These are phyloP conservation scores for Cercospora berteroae DNA, from an alignment of 2,329 filamentous ascomycete species.

Conservation along the genomic window DNA sequence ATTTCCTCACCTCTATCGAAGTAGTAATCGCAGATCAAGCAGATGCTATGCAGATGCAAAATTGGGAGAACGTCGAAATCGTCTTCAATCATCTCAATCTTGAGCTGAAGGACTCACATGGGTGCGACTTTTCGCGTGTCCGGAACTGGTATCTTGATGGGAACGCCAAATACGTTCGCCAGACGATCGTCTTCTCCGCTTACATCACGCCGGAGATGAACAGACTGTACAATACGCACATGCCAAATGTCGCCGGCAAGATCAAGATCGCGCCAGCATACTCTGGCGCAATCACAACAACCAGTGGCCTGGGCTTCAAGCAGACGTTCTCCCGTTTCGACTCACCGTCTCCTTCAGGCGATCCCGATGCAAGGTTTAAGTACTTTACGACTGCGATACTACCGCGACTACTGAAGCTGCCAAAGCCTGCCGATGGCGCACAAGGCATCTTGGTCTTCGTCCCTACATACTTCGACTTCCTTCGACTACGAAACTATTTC, in stretches of 20 bases:
- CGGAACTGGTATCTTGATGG: slow-evolving; percentile 91
- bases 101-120: slow-evolving; percentile 77
- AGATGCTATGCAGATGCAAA: slow-evolving; percentile 93
- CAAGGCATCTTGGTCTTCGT: slow-evolving; percentile 81
- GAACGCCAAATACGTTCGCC: slow-evolving; percentile 74
- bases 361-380: slow-evolving; percentile 85
- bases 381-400: slow-evolving; percentile 84
- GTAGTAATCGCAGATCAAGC: slow-evolving; percentile 86
- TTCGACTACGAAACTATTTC: slow-evolving; percentile 89
- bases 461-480: slow-evolving; percentile 91
- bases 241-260: slow-evolving; percentile 79
- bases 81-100: slow-evolving; percentile 89
- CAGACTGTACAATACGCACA: slow-evolving; percentile 70
- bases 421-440: slow-evolving; percentile 55
- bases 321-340: slow-evolving; percentile 92
- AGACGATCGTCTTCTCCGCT: slow-evolving; percentile 76
- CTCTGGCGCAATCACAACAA: slow-evolving; percentile 60
- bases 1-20: slow-evolving; percentile 93
- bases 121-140: slow-evolving; percentile 89
- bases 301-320: slow-evolving; percentile 61
- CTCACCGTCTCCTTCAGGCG: slow-evolving; percentile 64
- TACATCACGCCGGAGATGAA: slow-evolving; percentile 89
- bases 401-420: slow-evolving; percentile 68
- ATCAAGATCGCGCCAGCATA: slow-evolving; percentile 68
- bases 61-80: slow-evolving; percentile 93